Base-by-base conservation (phyloP, 345 rosid genomes). In the Lepidium aucheri region DNA sequence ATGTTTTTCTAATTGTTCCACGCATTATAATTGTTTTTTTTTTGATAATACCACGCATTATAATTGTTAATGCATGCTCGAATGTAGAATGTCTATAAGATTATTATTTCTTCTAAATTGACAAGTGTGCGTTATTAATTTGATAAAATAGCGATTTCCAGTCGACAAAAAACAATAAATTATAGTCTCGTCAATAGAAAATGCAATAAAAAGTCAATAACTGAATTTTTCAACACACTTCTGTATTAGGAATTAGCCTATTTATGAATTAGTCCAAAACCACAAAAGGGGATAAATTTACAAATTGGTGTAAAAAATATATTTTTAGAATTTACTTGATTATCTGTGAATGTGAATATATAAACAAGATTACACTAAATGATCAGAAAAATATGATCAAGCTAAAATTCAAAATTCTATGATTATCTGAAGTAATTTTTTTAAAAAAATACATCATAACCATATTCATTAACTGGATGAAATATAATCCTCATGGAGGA, bases 131-230 rank as follows among this genome's bases (percentile, higher is more conserved):
- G 42, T 26, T 35, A 38, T 70, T 36, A 28, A 53, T 1, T 24
- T 2, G 4, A 43, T 9, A 62, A 9, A 32, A 52, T 32, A 32
- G 14, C 18, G n/a, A n/a, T 36, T n/a, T 30, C 12, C 20, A 9
- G 68, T 22, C 49, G 40, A 61, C n/a, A 20, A 20, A 2, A 20
- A 61, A 24, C n/a, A n/a, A n/a, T n/a, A 16, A 51, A 47, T 12
- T 62, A 13, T 39, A 18, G 56, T 34, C 3, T 18, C 30, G 24
- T 64, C 49, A 34, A 11, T 50, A 47, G 28, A n/a, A 46, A 39
- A 49, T 39, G 36, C 3, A 20, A 38, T 46, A 70, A 9, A 56
- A 72, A 58, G 66, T 58, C 76, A 65, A 41, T 49, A 52, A 41
- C 53, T 57, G 66, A 72, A 72, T 4, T 1, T 26, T 49, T 57